A percentile compares a stretch with the other conserved stretches of the same genome.
These are phyloP conservation scores for Penicillium sp. DNA, from an alignment of 2,329 filamentous ascomycete species.

Conservation along the genomic window DNA sequence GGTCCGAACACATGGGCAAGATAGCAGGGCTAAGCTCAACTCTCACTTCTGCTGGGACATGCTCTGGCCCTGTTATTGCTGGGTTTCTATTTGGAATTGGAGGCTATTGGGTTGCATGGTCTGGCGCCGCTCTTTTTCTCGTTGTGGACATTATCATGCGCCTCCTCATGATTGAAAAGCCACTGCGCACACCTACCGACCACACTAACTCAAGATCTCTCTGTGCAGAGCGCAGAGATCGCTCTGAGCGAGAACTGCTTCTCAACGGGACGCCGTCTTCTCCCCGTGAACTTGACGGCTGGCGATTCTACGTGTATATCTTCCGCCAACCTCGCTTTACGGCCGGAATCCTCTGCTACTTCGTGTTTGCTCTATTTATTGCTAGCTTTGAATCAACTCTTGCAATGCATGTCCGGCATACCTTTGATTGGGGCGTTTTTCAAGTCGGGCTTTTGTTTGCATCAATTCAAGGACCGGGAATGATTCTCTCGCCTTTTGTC, in stretches of 20 bases:
- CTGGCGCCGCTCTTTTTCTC: constrained; percentile 23
- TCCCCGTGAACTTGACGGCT: not conserved
- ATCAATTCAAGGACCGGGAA: constrained; percentile 11
- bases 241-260: not conserved
- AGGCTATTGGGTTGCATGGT: constrained; percentile 32
- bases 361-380: constrained; percentile 12
- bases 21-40: constrained; percentile 11
- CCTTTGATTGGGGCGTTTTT: constrained; percentile 16
- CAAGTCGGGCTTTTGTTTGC: constrained; percentile 12
- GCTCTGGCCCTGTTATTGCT: constrained; percentile 25
- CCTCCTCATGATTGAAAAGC: constrained; percentile 10
- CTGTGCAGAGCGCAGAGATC: not conserved
- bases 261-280: not conserved
- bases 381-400: constrained; percentile 13
- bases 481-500: constrained; percentile 8
- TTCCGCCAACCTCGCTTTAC: constrained; percentile 6
- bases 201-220: not conserved
- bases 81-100: constrained; percentile 25
- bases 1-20: constrained; percentile 17
- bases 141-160: constrained; percentile 31
- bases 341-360: constrained; percentile 9
- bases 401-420: constrained; percentile 7
- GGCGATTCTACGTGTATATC: constrained; percentile 9
- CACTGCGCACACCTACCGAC: not conserved
- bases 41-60: constrained; percentile 17